Evolutionary conservation across 2,329 filamentous ascomycete genomes (phyloP), one percentile per base, ranked within the genome.

Genomic region (Cytospora leucostoma): DNA sequence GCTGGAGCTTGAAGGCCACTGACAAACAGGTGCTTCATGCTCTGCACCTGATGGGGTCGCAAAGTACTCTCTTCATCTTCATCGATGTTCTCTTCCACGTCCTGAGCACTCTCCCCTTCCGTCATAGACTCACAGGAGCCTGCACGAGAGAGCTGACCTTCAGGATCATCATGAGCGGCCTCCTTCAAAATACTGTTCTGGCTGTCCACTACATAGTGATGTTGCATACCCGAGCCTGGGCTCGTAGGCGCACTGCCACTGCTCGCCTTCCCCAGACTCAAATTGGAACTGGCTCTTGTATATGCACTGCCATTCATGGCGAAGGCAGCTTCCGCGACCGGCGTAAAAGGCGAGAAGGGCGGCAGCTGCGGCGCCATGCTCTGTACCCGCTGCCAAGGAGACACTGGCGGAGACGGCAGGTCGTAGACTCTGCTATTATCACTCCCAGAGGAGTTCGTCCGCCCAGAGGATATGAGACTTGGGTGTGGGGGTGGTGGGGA

Each of bases 331-430:
- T 66, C 64, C 27, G 57, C 63, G 13, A 67, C 64, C 3, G 66
- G 66, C 13, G 64, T 65, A 57, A 67, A 67, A 4, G 62, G 64
- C 1, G 59, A 47, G 21, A 67, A 62, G 4, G 62, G 61, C 8
- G 66, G 64, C 2, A 67, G 38, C 57, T 67, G 66, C 7, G 66
- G 66, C 10, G 66, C 64, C 59, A 64, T 62, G 47, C 61, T 67
- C 56, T 62, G 65, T 7, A 63, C 61, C n/a, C 65, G 56, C 8
- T 63, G 19, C 60, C 63, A 65, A 2, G 55, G 63, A 5, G 55
- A 66, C 33, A 67, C 50, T 7, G 64, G 67, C 17, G 58, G 59
- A 5, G 58, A 33, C n/a, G 55, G 53, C n/a, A 13, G 13, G 4
- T 51, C 53, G 10, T 27, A 40, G 11, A 62, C 54, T 17, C 49